Evolutionary conservation across 2,329 filamentous ascomycete genomes (phyloP).

Genomic region (Trichoderma sp.): DNA sequence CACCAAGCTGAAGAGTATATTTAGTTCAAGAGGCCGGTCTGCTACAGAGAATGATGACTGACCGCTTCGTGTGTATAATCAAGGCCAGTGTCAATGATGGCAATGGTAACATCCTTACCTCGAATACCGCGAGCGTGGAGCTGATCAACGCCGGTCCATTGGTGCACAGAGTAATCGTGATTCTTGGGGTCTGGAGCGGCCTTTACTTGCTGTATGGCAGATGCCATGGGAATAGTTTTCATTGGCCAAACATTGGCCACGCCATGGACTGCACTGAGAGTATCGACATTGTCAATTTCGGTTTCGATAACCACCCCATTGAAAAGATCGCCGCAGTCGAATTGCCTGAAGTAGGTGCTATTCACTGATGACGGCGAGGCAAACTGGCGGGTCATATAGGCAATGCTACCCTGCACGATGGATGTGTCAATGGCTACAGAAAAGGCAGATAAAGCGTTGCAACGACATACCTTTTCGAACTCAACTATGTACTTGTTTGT

Average conservation of each 20-base stretch:
- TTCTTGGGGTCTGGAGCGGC: constrained; percentile 2
- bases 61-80: constrained; percentile 41
- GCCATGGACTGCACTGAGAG: constrained; percentile 32
- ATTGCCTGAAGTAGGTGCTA: constrained; percentile 27
- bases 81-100: constrained; percentile 40
- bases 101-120: constrained; percentile 39
- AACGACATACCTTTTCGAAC: constrained; percentile 17
- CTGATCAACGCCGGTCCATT: constrained; percentile 39
- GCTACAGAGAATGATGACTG: background rate
- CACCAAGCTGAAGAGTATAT: constrained; percentile 32
- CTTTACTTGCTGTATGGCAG: constrained; percentile 5
- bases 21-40: background rate
- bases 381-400: constrained; percentile 26
- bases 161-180: constrained; percentile 36
- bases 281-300: constrained; percentile 33
- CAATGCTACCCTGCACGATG: constrained; percentile 3
- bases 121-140: constrained; percentile 38
- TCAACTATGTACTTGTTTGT: constrained; percentile 30
- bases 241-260: constrained; percentile 39
- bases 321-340: constrained; percentile 38
- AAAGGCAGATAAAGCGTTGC: background rate
- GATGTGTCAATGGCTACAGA: background rate
- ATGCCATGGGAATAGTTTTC: constrained; percentile 25
- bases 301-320: constrained; percentile 35
- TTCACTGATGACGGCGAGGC: constrained; percentile 9